A percentile compares a stretch with the other conserved stretches of the same genome.
Evolutionary conservation across 495 filamentous ascomycete genomes (phyloP).

Genomic region (Talaromyces stipitatus): DNA sequence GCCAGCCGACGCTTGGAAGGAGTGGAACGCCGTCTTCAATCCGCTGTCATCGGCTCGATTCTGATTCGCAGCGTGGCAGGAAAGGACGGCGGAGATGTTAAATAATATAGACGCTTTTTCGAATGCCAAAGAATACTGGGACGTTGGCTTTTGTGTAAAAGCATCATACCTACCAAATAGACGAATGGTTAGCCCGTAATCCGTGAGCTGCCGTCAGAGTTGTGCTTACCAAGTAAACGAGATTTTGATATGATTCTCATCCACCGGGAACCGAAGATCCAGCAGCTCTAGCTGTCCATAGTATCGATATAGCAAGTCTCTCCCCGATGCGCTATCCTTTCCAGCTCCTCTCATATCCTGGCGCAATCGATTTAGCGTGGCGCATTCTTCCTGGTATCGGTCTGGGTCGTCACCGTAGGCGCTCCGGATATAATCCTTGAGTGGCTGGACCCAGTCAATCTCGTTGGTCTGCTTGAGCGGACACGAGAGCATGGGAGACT

Average conservation of each 20-base stretch:
- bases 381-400: slow-evolving; percentile 88
- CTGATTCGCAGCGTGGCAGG: slow-evolving; percentile 91
- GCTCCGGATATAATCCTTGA: slow-evolving; percentile 88
- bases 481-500: slow-evolving; percentile 86
- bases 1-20: slow-evolving; percentile 93
- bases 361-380: slow-evolving; percentile 88
- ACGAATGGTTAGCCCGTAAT: slow-evolving; percentile 1
- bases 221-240: slow-evolving; percentile 82
- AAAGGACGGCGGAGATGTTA: slow-evolving; percentile 96
- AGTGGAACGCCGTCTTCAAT: slow-evolving; percentile 94
- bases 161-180: slow-evolving; percentile 74
- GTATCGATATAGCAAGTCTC: slow-evolving; percentile 92
- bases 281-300: slow-evolving; percentile 94
- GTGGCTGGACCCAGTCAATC: slow-evolving; percentile 92
- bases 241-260: slow-evolving; percentile 98
- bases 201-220: background rate
- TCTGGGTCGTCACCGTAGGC: slow-evolving; percentile 97
- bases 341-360: slow-evolving; percentile 99
- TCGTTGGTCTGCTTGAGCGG: slow-evolving; percentile 98
- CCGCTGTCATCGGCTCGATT: slow-evolving; percentile 86
- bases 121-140: slow-evolving; percentile 93
- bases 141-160: slow-evolving; percentile 92
- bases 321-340: slow-evolving; percentile 89
- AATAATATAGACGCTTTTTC: slow-evolving; percentile 99
- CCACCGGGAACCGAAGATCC: slow-evolving; percentile 91